Conservation (phyloP, 148 eudicot genomes). For the Arctostaphylos glauca region DNA sequence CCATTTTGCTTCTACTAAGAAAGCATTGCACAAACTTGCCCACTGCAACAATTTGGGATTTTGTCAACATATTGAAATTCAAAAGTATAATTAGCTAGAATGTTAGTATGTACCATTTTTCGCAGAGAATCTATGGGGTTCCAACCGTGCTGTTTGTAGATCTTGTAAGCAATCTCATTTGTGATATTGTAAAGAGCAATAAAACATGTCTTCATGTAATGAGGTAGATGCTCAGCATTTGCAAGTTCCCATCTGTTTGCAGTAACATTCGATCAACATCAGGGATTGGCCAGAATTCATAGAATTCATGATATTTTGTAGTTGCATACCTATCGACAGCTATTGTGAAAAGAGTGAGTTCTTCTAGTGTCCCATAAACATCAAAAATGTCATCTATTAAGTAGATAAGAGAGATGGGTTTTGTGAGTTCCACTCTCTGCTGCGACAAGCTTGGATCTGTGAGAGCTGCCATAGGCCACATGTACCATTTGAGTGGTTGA, state of each 20-base stretch:
- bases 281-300: background rate
- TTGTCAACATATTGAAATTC: background rate
- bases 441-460: conserved; percentile 35
- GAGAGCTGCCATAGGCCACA: conserved; percentile 60
- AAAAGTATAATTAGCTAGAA: background rate
- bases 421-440: conserved; percentile 51
- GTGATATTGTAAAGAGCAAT: conserved; percentile 39
- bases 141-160: conserved; percentile 39
- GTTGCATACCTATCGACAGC: conserved; percentile 50
- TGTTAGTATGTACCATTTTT: conserved; percentile 29
- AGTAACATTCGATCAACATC: background rate
- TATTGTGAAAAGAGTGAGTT: conserved; percentile 56
- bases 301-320: background rate
- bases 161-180: conserved; percentile 38
- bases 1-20: conserved; percentile 69
- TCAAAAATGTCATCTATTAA: conserved; percentile 74
- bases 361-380: conserved; percentile 50
- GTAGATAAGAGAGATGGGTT: conserved; percentile 51
- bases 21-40: conserved; percentile 55
- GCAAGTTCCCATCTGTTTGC: conserved; percentile 49
- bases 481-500: conserved; percentile 69
- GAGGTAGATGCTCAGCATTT: conserved; percentile 36
- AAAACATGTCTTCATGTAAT: conserved; percentile 55
- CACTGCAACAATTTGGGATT: conserved; percentile 38
- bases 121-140: conserved; percentile 36